These are phyloP conservation scores for Paramecium sexaurelia DNA, from an alignment of 73 alveolate species.

Conservation along the genomic window DNA sequence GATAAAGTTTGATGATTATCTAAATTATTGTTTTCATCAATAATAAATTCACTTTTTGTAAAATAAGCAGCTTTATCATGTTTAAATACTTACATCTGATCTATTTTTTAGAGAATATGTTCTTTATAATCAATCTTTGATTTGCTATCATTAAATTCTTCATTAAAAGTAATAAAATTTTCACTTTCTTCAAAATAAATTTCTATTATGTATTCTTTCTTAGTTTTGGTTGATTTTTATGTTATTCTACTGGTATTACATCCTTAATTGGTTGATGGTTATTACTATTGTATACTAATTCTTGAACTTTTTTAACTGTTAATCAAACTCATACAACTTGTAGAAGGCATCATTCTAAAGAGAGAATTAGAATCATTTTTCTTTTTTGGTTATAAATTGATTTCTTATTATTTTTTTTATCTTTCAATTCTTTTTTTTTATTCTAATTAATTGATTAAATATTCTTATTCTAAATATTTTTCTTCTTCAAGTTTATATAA, in stretches of 20 bases:
- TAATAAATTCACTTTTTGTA: not conserved
- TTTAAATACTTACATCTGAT: not conserved
- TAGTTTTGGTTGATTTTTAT: not conserved
- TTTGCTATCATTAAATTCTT: not conserved
- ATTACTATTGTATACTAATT: not conserved
- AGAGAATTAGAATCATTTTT: not conserved
- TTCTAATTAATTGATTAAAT: not conserved
- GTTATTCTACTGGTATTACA: not conserved
- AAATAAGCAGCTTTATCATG: not conserved
- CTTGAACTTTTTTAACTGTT: not conserved
- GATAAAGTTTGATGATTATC: not conserved
- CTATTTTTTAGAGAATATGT: not conserved
- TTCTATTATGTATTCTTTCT: not conserved
- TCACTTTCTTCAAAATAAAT: not conserved
- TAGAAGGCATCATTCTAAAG: not conserved
- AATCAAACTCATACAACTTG: not conserved
- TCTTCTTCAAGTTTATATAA: not conserved
- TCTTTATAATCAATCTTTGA: not conserved
- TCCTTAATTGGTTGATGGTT: not conserved
- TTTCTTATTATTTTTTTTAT: not conserved
- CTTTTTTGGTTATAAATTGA: not conserved
- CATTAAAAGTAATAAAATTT: not conserved
- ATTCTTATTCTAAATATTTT: not conserved
- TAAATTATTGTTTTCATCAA: not conserved
- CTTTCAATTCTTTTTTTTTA: not conserved